Percentiles rank a stretch among this genome's conserved stretches.
phyloP scores from a whole-genome alignment of 192 early-diverging fungal species.

The Backusella tarrabulga region DNA sequence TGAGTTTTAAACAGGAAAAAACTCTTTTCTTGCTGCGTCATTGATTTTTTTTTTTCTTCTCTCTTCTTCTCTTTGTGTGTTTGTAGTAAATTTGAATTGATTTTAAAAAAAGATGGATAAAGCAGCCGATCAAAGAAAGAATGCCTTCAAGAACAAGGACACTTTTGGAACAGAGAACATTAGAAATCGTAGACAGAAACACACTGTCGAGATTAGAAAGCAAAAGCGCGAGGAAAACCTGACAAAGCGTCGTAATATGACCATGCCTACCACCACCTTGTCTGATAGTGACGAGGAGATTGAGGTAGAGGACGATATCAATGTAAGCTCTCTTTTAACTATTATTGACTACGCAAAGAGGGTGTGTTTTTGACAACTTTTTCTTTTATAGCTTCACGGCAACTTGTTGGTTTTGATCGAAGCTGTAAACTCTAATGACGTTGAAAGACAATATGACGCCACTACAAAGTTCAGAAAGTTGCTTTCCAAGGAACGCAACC shows the following conservation, averaged over 20 bases:
- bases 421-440: slow-evolving; percentile 37
- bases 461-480: slow-evolving; percentile 47
- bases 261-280: slow-evolving; percentile 10
- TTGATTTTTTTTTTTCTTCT: not conserved
- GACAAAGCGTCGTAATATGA: slow-evolving; percentile 48
- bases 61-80: not conserved
- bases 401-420: slow-evolving; percentile 12
- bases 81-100: not conserved
- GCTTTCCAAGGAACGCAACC: slow-evolving; percentile 48
- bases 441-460: slow-evolving; percentile 44
- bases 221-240: slow-evolving; percentile 47
- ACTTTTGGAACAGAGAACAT: slow-evolving; percentile 46
- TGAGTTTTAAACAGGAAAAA: not conserved
- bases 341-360: not conserved
- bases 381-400: not conserved
- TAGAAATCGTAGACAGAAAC: slow-evolving; percentile 43
- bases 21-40: not conserved
- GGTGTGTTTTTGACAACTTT: not conserved
- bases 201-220: slow-evolving; percentile 47
- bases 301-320: slow-evolving; percentile 18
- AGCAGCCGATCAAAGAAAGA: slow-evolving; percentile 23
- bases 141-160: slow-evolving; percentile 67
- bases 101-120: not conserved
- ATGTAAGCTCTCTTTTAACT: slow-evolving; percentile 8
- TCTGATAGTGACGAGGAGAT: slow-evolving; percentile 44